Conservation (phyloP, 495 filamentous ascomycete genomes). For the Tricharina praecox region DNA sequence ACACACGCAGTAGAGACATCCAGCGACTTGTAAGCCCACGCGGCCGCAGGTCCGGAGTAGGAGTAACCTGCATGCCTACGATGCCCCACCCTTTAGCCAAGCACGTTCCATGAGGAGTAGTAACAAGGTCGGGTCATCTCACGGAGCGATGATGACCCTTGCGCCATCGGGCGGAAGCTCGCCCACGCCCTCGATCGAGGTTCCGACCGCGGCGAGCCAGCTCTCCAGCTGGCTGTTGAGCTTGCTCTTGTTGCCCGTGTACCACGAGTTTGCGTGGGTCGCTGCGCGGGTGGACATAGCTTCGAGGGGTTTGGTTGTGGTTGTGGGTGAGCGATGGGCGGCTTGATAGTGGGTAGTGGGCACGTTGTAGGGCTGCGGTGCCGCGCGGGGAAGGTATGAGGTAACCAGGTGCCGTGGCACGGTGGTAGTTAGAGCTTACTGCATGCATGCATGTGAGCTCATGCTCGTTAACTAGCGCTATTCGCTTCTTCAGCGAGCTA, state of each 20-base stretch:
- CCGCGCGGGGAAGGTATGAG: no score
- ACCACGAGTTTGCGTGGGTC: slow-evolving; percentile 67
- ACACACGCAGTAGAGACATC: slow-evolving; percentile 68
- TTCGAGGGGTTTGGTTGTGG: no score
- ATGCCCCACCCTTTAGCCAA: no score
- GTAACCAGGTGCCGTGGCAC: no score
- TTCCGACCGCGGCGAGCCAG: slow-evolving; percentile 60
- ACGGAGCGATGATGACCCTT: slow-evolving; percentile 90
- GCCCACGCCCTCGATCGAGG: slow-evolving; percentile 38
- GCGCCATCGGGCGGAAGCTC: slow-evolving; percentile 57
- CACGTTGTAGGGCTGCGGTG: no score
- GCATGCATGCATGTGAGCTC: no score
- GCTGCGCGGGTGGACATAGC: slow-evolving; percentile 50
- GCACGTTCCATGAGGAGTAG: background rate
- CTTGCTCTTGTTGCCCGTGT: slow-evolving; percentile 40
- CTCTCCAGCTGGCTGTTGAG: slow-evolving; percentile 58
- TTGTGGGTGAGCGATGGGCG: no score
- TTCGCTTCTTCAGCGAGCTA: no score
- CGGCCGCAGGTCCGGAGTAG: slow-evolving; percentile 86
- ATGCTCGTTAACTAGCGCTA: no score
- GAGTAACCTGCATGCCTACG: slow-evolving; percentile 84
- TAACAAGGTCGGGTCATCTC: slow-evolving; percentile 30
- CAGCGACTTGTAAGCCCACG: slow-evolving; percentile 83
- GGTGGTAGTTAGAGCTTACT: no score
- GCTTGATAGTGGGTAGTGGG: no score